phyloP scores from a whole-genome alignment of 148 eudicot species.

The Fagopyrum homotropicum region DNA sequence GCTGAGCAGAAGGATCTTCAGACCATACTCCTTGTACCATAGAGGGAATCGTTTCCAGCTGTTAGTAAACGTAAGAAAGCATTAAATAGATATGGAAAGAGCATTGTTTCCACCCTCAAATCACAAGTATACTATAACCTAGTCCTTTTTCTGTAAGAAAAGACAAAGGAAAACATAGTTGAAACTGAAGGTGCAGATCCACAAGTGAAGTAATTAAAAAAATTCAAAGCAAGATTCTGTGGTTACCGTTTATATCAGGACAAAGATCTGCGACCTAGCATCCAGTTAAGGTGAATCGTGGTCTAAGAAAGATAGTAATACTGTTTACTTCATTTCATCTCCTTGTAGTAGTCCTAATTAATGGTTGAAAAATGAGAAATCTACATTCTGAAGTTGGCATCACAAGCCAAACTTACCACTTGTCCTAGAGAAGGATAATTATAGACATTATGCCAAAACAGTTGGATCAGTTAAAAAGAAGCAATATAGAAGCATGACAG shows the following conservation, averaged over 20 bases:
- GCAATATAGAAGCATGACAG: not conserved
- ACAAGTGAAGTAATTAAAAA: not conserved
- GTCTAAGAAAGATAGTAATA: not conserved
- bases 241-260: not conserved
- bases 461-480: not conserved
- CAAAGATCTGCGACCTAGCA: not conserved
- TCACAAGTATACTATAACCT: not conserved
- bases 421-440: not conserved
- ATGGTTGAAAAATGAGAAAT: not conserved
- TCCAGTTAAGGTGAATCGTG: not conserved
- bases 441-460: not conserved
- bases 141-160: not conserved
- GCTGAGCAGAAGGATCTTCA: constrained; percentile 69
- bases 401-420: not conserved
- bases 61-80: constrained; percentile 19
- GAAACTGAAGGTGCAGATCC: not conserved
- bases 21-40: constrained; percentile 91
- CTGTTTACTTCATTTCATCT: not conserved
- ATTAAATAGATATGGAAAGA: constrained; percentile 5
- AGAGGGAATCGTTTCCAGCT: constrained; percentile 77
- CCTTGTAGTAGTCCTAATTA: not conserved
- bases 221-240: not conserved
- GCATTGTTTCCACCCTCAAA: not conserved
- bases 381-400: not conserved
- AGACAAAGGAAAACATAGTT: not conserved